Conservation (phyloP, 148 eudicot species). For the Amaranthus palmeri region DNA sequence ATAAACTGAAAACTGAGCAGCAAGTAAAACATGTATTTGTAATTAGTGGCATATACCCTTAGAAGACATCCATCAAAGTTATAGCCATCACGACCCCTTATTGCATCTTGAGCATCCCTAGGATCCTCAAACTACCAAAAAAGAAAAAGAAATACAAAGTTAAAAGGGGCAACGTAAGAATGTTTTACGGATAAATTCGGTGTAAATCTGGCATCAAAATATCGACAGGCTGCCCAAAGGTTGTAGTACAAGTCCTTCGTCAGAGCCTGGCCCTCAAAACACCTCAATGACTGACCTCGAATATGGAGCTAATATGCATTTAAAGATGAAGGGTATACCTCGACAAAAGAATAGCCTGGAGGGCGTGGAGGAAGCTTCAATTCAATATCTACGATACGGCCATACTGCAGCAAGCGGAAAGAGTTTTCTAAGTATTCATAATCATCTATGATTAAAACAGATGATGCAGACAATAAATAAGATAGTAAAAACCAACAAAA, state of each 20-base stretch:
- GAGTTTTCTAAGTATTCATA: neutral
- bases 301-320: neutral
- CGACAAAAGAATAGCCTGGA: constrained; percentile 35
- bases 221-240: neutral
- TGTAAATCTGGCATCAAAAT: neutral
- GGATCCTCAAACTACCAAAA: constrained; percentile 29
- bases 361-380: constrained; percentile 37
- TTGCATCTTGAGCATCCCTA: constrained; percentile 37
- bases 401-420: constrained; percentile 25
- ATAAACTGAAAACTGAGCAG: neutral
- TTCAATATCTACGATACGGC: constrained; percentile 30
- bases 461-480: neutral
- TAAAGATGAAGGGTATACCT: constrained; percentile 18
- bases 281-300: neutral
- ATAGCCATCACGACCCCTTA: constrained; percentile 38
- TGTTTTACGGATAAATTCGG: neutral
- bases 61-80: constrained; percentile 36
- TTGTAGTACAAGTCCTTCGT: neutral
- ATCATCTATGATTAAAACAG: neutral
- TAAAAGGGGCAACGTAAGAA: neutral
- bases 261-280: neutral
- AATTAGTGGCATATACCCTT: constrained; percentile 20
- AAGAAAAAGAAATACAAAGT: neutral
- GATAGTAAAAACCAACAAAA: neutral
- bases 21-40: neutral